Evolutionary conservation across 345 rosid species (phyloP).

Genomic region (Fremontodendron californicum): DNA sequence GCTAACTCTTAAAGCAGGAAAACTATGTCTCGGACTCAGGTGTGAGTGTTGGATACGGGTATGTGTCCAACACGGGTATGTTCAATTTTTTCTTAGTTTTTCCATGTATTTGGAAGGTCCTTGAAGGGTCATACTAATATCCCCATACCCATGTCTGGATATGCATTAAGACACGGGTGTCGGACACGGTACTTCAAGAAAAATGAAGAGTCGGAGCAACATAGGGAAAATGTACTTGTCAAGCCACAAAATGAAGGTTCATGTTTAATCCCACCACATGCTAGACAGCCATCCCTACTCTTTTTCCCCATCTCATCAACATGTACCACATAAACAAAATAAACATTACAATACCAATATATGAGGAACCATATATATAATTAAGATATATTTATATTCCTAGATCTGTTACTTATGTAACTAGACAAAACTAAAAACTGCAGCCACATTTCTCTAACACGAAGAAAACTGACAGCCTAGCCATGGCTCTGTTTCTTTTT

Average conservation of each 20-base stretch:
- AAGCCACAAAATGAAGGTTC: background rate
- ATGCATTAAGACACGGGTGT: too few relatives aligned
- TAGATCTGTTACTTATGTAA: constrained; percentile 8
- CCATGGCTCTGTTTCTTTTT: background rate
- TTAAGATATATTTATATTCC: background rate
- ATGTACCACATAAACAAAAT: background rate
- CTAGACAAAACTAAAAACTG: background rate
- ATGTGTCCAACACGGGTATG: too few relatives aligned
- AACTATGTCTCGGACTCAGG: too few relatives aligned
- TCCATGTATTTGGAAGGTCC: too few relatives aligned
- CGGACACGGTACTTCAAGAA: too few relatives aligned
- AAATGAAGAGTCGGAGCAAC: too few relatives aligned
- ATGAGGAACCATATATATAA: background rate
- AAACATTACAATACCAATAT: background rate
- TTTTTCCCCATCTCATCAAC: background rate
- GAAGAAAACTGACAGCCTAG: constrained; percentile 15
- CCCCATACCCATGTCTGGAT: too few relatives aligned
- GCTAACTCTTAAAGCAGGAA: background rate
- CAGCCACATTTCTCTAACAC: background rate
- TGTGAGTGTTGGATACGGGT: too few relatives aligned
- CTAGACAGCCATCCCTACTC: background rate
- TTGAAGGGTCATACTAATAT: too few relatives aligned
- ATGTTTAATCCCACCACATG: background rate
- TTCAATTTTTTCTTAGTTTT: too few relatives aligned
- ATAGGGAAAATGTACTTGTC: too few relatives aligned